Percentiles rank a stretch among this genome's conserved stretches.
These are phyloP conservation scores for Saccharum hybrid DNA, from an alignment of 202 grass and related monocot genomes.

Conservation along the genomic window DNA sequence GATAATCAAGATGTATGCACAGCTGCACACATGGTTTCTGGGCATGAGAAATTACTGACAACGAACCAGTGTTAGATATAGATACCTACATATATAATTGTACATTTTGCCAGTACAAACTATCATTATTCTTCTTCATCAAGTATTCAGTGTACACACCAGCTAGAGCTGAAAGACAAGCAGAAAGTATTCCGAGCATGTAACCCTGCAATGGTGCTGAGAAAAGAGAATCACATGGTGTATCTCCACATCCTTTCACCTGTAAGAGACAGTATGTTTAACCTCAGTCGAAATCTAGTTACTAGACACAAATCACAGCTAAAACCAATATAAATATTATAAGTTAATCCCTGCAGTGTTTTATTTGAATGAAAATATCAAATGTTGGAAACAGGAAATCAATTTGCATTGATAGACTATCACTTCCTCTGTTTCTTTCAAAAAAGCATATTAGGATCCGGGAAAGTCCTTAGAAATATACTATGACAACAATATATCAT, in stretches of 20 bases:
- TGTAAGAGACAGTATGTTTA: conserved; percentile 45
- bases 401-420: not conserved
- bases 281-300: conserved; percentile 6
- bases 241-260: conserved; percentile 93
- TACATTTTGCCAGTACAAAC: conserved; percentile 95
- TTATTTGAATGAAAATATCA: conserved; percentile 18
- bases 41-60: conserved; percentile 4
- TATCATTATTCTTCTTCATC: conserved; percentile 98
- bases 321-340: not conserved
- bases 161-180: conserved; percentile 95
- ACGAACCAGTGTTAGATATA: conserved; percentile 41
- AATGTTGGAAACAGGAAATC: not conserved
- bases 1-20: not conserved
- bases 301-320: not conserved
- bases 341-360: not conserved
- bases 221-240: conserved; percentile 86
- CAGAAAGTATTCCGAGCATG: conserved; percentile 89
- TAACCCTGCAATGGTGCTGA: conserved; percentile 85
- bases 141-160: conserved; percentile 96
- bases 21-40: not conserved
- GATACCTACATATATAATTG: conserved; percentile 93
- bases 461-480: not conserved
- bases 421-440: not conserved
- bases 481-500: not conserved
- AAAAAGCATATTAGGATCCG: not conserved